Evolutionary conservation across 148 eudicot species (phyloP).

Genomic region (Amaranthus palmeri): DNA sequence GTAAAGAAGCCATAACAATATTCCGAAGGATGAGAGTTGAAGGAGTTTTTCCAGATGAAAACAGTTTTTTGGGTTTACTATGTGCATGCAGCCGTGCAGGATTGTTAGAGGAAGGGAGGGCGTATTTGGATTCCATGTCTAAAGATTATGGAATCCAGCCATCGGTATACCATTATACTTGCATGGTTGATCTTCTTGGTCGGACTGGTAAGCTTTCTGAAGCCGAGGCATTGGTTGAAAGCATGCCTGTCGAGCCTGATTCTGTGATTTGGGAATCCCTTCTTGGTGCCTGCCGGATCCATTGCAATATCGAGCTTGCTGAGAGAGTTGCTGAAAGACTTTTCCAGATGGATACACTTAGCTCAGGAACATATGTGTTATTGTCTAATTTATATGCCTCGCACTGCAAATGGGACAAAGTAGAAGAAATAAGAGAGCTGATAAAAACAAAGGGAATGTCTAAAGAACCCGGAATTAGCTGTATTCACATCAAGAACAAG

Average conservation of each 20-base stretch:
- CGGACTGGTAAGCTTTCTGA: slow-evolving; percentile 33
- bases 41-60: slow-evolving; percentile 32
- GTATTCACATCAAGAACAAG: slow-evolving; percentile 35
- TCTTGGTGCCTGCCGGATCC: slow-evolving; percentile 40
- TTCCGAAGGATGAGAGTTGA: slow-evolving; percentile 34
- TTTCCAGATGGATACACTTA: slow-evolving; percentile 20
- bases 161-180: slow-evolving; percentile 37
- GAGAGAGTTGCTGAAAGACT: slow-evolving; percentile 34
- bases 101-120: slow-evolving; percentile 25
- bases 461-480: slow-evolving; percentile 37
- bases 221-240: slow-evolving; percentile 36
- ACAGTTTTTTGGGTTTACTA: slow-evolving; percentile 41
- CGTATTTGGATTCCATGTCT: slow-evolving; percentile 29
- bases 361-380: slow-evolving; percentile 34
- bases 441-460: slow-evolving; percentile 30
- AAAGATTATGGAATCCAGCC: slow-evolving; percentile 29
- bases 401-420: slow-evolving; percentile 36
- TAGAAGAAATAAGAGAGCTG: slow-evolving; percentile 27
- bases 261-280: slow-evolving; percentile 40
- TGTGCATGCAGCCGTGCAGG: slow-evolving; percentile 49
- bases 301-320: slow-evolving; percentile 27
- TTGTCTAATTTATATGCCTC: slow-evolving; percentile 39
- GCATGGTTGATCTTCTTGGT: slow-evolving; percentile 44
- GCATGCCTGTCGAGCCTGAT: slow-evolving; percentile 36
- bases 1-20: slow-evolving; percentile 26